Conservation (phyloP, 139 green algal genomes). For the Cymbomonas tetramitiformis region DNA sequence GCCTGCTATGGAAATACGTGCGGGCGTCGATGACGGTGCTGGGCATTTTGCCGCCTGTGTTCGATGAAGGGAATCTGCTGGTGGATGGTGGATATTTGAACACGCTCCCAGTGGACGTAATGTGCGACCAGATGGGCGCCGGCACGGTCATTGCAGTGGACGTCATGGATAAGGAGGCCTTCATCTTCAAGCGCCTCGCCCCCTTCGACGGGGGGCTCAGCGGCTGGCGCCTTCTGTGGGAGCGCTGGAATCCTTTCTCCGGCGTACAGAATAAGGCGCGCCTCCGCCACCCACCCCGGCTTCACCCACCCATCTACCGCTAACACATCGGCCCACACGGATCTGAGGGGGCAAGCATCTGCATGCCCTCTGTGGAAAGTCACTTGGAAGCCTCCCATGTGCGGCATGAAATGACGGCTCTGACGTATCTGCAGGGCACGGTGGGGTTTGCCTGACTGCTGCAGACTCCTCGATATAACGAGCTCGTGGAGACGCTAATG, state of each 20-base stretch:
- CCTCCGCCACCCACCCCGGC: neutral
- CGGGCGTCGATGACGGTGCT: constrained; percentile 65
- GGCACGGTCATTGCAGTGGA: constrained; percentile 55
- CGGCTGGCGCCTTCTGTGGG: constrained; percentile 60
- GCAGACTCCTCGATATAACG: constrained; percentile 31
- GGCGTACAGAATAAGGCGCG: neutral
- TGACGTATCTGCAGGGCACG: neutral
- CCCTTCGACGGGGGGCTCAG: constrained; percentile 49
- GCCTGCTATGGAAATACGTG: constrained; percentile 32
- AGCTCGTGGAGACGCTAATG: constrained; percentile 45
- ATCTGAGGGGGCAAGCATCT: neutral
- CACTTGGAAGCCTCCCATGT: neutral
- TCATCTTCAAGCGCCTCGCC: constrained; percentile 45
- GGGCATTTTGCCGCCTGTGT: constrained; percentile 55
- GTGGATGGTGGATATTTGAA: constrained; percentile 61
- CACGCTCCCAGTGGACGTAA: constrained; percentile 54
- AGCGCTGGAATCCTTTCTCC: constrained; percentile 28
- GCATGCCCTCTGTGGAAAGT: neutral
- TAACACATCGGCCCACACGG: neutral
- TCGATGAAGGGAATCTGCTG: constrained; percentile 46
- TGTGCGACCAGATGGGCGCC: constrained; percentile 44
- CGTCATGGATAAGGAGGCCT: constrained; percentile 54
- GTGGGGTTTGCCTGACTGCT: neutral
- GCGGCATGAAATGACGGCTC: neutral
- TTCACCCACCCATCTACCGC: neutral